Base-by-base conservation (phyloP, 2,329 filamentous ascomycete genomes). In the Lachnellula occidentalis region DNA sequence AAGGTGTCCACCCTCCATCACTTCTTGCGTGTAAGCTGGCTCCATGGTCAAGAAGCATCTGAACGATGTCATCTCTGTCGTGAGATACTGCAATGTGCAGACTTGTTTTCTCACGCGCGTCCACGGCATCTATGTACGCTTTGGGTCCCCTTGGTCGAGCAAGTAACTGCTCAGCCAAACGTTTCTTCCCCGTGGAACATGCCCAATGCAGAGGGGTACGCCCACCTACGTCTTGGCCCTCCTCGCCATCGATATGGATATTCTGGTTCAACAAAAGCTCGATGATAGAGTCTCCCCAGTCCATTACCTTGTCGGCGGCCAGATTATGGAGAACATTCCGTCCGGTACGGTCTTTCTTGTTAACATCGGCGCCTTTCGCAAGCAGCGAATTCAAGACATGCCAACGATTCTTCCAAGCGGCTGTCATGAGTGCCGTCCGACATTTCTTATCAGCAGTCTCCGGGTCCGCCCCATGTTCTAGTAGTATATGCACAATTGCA, bases 321-420 rank as follows among this genome's bases (percentile, higher is more conserved):
- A 67, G 49, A 47, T 67, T 64, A 42, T 63, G 62, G 2, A 66
- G 53, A 2, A 64, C 59, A 54, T 64, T 66, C 36, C 62, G 53
- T 12, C 56, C 57, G 45, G 53, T 34, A 4, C 48, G 27, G 34
- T 65, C 63, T 34, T 61, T 61, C 27, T 53, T 61, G 50, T 65
- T 64, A 11, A 62, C 43, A 46, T 66, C 54, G 1, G 62, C 62
- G 2, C 64, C 63, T 24, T 56, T 58, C n/a, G 53, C 50, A 11
- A 66, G 56, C 34, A 67, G 39, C 21, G 53, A 51, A 17, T 61
- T 57, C 14, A 64, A 53, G 14, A 64, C 58, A 50, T 66, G 58
- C 54, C 54, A 64, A 27, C 61, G 60, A 45, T 64, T 62, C 41
- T 57, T 57, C 64, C 62, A 64, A n/a, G 62, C 63, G 11, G 61